These are phyloP conservation scores for Candida sphagnicola DNA, from an alignment of 805 yeast genomes.

Conservation along the genomic window DNA sequence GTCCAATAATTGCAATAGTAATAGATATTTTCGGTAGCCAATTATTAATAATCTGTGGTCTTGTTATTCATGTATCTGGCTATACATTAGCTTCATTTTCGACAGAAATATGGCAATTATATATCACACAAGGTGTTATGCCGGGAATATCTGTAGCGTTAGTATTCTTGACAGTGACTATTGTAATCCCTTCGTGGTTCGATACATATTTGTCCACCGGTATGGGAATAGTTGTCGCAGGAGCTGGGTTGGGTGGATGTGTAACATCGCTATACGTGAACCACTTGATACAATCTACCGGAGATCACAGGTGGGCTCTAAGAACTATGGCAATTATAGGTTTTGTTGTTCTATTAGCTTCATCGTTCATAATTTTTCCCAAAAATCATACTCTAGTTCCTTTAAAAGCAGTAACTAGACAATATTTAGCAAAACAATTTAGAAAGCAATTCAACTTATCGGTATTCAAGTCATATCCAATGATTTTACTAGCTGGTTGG, in stretches of 20 bases:
- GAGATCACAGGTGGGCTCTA: constrained; percentile 37
- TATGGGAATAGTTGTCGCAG: constrained; percentile 37
- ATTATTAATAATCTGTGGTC: not conserved
- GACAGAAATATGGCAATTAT: constrained; percentile 55
- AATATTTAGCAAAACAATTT: constrained; percentile 16
- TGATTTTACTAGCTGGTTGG: constrained; percentile 28
- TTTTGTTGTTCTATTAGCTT: constrained; percentile 30
- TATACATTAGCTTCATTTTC: constrained; percentile 53
- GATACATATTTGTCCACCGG: constrained; percentile 32
- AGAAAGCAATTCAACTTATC: constrained; percentile 28
- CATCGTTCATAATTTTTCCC: constrained; percentile 39
- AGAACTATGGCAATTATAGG: constrained; percentile 44
- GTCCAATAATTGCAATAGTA: constrained; percentile 40
- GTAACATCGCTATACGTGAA: constrained; percentile 41
- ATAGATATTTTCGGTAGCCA: not conserved
- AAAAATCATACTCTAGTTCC: constrained; percentile 20
- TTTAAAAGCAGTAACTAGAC: constrained; percentile 12
- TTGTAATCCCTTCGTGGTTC: constrained; percentile 54
- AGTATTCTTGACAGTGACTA: constrained; percentile 51
- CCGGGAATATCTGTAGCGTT: constrained; percentile 53
- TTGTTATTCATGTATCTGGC: constrained; percentile 2
- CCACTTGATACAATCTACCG: constrained; percentile 21
- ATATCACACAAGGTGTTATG: constrained; percentile 58
- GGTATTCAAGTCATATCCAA: constrained; percentile 21
- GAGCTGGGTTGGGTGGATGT: constrained; percentile 52